phyloP scores from a whole-genome alignment of 1,284 basidiomycete genomes.

The Sanghuangporus baumii region DNA sequence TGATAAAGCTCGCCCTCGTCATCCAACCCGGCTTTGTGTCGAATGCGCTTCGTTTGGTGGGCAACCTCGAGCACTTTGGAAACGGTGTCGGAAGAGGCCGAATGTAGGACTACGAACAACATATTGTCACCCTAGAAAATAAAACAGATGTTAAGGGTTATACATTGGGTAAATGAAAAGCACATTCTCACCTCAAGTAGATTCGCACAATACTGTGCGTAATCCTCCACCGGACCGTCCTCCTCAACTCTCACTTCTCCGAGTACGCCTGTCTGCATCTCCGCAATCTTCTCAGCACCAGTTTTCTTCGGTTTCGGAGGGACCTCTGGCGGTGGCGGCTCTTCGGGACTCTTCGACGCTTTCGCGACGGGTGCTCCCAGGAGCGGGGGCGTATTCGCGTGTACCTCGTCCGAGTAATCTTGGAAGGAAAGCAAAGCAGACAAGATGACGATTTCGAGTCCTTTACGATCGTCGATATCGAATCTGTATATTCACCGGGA shows the following conservation, averaged over 20 bases:
- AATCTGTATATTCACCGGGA: conserved; percentile 42
- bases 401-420: conserved; percentile 61
- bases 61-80: conserved; percentile 76
- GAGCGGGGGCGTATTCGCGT: conserved; percentile 22
- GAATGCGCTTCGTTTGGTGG: conserved; percentile 69
- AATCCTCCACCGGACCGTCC: conserved; percentile 60
- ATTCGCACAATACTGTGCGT: conserved; percentile 60
- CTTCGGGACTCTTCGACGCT: conserved; percentile 4
- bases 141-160: not conserved
- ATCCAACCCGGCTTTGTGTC: conserved; percentile 60
- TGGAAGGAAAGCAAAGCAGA: conserved; percentile 72
- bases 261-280: conserved; percentile 61
- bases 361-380: conserved; percentile 12
- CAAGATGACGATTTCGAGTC: conserved; percentile 75
- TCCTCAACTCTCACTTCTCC: conserved; percentile 70
- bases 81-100: conserved; percentile 58
- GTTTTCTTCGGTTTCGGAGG: conserved; percentile 40
- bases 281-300: conserved; percentile 60
- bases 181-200: conserved; percentile 51
- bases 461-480: conserved; percentile 76
- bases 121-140: conserved; percentile 64
- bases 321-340: conserved; percentile 53
- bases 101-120: conserved; percentile 69
- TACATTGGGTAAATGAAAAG: not conserved
- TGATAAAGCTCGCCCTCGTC: conserved; percentile 63